Evolutionary conservation across 768 basidiomycete species (phyloP).

Genomic region (Serendipita sp.): DNA sequence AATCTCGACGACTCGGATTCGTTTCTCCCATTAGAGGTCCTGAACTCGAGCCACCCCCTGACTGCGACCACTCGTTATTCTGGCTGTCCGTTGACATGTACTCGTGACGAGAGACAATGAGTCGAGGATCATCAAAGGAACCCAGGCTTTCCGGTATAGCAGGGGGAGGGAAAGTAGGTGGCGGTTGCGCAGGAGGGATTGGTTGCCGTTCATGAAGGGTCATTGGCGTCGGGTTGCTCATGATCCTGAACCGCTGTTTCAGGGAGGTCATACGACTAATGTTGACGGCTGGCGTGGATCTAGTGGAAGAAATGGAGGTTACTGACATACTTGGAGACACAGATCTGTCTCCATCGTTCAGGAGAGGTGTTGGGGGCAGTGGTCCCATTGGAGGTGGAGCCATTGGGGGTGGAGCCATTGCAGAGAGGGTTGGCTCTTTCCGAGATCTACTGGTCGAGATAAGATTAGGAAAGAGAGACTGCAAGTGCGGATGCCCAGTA

Average conservation of each 20-base stretch:
- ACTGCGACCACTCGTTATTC: slow-evolving; percentile 17
- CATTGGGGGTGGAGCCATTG: slow-evolving; percentile 16
- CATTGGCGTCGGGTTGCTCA: slow-evolving; percentile 24
- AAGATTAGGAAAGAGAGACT: slow-evolving; percentile 26
- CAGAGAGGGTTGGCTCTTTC: too few species aligned
- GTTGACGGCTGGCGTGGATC: slow-evolving; percentile 11
- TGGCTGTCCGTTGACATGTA: neutral
- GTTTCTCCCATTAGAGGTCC: neutral
- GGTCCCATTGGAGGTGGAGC: slow-evolving; percentile 32
- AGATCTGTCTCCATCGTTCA: neutral
- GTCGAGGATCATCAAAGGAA: neutral
- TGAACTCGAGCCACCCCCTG: slow-evolving; percentile 15
- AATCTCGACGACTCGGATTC: neutral
- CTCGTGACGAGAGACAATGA: neutral
- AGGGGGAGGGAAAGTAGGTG: slow-evolving; percentile 25
- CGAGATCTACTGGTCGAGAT: slow-evolving; percentile 28
- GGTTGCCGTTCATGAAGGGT: neutral
- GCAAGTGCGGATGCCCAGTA: slow-evolving; percentile 19
- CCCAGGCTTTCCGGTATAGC: neutral
- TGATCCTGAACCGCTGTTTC: slow-evolving; percentile 49
- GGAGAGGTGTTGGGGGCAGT: slow-evolving; percentile 17
- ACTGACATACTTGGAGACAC: neutral
- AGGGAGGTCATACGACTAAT: slow-evolving; percentile 23
- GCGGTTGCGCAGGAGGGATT: neutral
- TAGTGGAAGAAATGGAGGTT: slow-evolving; percentile 14